These are phyloP conservation scores for Boletus insuetus DNA, from an alignment of 768 basidiomycete genomes.

Conservation along the genomic window DNA sequence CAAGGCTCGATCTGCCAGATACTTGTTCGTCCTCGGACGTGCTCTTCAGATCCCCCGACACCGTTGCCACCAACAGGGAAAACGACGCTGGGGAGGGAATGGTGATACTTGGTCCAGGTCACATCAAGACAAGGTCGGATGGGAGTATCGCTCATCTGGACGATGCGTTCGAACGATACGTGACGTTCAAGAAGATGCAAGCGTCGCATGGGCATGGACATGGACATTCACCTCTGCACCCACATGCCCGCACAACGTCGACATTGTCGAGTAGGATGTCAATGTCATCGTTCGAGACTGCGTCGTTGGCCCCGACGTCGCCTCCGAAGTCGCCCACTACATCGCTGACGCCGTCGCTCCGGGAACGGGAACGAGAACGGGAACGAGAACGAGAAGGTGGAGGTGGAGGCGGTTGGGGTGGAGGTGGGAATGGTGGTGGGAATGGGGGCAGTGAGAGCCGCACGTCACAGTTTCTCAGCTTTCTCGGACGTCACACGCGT, in stretches of 20 bases:
- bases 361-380: constrained; percentile 20
- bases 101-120: neutral
- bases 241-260: neutral
- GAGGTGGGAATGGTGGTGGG: neutral
- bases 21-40: constrained; percentile 2
- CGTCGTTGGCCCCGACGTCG: constrained; percentile 30
- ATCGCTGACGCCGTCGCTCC: constrained; percentile 30
- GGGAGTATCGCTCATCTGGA: constrained; percentile 43
- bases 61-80: neutral
- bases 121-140: constrained; percentile 12
- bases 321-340: constrained; percentile 42
- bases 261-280: constrained; percentile 49
- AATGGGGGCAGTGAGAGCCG: constrained; percentile 33
- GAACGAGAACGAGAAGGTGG: constrained; percentile 20
- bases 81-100: neutral
- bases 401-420: neutral
- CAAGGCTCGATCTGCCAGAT: constrained; percentile 31
- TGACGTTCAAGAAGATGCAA: constrained; percentile 67
- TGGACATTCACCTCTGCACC: constrained; percentile 4
- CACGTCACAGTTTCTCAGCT: constrained; percentile 52
- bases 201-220: constrained; percentile 12
- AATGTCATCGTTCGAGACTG: constrained; percentile 55
- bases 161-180: constrained; percentile 89
- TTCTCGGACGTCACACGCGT: constrained; percentile 50
- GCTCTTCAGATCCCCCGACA: neutral